Base-by-base conservation (phyloP, 768 basidiomycete species). In the Leccinellum albellum region DNA sequence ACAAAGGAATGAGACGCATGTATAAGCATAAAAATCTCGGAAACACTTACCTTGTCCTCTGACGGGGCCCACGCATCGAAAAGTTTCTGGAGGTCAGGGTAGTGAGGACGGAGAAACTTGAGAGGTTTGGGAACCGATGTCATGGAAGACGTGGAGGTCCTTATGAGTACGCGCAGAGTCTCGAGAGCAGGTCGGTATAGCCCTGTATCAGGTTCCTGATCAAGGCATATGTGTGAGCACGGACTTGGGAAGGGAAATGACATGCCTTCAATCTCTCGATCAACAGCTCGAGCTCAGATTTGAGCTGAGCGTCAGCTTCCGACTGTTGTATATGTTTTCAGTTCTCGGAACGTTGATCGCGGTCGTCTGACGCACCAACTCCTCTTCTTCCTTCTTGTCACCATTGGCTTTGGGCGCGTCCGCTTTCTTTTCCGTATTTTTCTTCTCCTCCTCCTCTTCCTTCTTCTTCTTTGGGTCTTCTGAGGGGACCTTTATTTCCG, bases 71-170 rank as follows among this genome's bases (percentile, higher is more conserved):
- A 92, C 37, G 86, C 79, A 57, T 91, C 87, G 71, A 94, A 95
- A 26, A 98, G 76, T 23, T 78, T 78, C 72, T 94, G 89, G 42
- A 96, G 82, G 56, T 85, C 87, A 49, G 89, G 90, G 70, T 96
- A 99, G 70, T 94, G 89, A 32, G 94, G 95, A 55, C 94, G 88
- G 29, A 99, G 82, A 75, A 99, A 99, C 76, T 99, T 99, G 56
- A 99, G 82, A 28, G 97, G 97, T 77, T 99, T 98, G 1, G 97
- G 97, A 10, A 99, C 96, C 23, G 94, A 95, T 12, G 97, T 99
- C 96, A 99, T 98, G 6, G 94, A 97, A 15, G 92, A 95, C 4
- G 97, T 99, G 12, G 94, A 94, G 6, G 96, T 98, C 67, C 93
- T 82, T 67, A 98, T 98, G 44, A 98, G 79, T 7, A 90, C 94